A percentile compares a stretch with the other conserved stretches of the same genome.
phyloP scores from a whole-genome alignment of 2,329 filamentous ascomycete species.

The Calonectria hongkongensis region DNA sequence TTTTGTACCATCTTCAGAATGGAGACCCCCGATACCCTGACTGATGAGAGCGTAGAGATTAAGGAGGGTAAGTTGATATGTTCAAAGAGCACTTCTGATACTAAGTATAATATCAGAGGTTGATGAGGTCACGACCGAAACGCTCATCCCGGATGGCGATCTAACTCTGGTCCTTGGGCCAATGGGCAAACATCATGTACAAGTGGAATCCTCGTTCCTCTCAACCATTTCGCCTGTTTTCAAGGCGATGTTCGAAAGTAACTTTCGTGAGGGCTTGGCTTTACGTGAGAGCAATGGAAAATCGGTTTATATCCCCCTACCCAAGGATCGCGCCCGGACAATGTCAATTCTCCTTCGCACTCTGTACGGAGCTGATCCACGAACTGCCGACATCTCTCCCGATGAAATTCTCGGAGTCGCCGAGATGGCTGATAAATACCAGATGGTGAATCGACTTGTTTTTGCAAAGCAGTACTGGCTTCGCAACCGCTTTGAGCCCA shows the following conservation, averaged over 20 bases:
- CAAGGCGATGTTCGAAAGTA: constrained; percentile 20
- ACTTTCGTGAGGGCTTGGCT: neutral
- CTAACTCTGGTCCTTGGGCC: constrained; percentile 7
- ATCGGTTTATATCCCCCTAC: neutral
- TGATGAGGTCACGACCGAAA: neutral
- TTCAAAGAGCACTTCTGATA: neutral
- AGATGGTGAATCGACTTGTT: constrained; percentile 14
- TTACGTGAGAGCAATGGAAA: constrained; percentile 16
- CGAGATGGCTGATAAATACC: constrained; percentile 11
- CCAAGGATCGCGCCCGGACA: neutral
- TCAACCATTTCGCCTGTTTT: constrained; percentile 8
- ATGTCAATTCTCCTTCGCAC: constrained; percentile 18
- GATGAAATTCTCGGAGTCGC: neutral
- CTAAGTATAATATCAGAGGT: neutral
- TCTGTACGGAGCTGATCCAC: constrained; percentile 4
- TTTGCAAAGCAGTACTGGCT: constrained; percentile 23
- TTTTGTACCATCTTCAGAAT: neutral
- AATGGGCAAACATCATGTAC: constrained; percentile 3
- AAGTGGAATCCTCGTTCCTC: constrained; percentile 13
- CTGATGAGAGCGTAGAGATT: neutral
- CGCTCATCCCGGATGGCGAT: constrained; percentile 9
- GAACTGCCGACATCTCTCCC: constrained; percentile 5
- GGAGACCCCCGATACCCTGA: neutral
- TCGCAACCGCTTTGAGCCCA: neutral
- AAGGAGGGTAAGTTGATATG: neutral